Evolutionary conservation across 164 flowering plant genomes (phyloP).

Genomic region (Tinospora cordifolia): DNA sequence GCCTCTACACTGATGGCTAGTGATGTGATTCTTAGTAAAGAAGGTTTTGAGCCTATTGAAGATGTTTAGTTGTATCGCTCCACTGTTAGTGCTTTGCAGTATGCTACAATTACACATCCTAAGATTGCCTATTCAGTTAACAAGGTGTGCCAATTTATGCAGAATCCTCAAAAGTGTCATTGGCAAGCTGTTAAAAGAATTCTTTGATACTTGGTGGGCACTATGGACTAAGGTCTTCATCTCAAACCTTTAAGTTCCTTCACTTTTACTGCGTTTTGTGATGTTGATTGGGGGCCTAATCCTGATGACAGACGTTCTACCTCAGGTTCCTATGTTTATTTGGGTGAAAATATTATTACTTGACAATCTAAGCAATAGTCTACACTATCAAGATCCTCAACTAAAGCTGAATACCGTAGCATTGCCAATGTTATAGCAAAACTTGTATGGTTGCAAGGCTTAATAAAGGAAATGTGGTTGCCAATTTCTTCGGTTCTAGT

Average conservation of each 20-base stretch:
- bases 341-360: neutral
- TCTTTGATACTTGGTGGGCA: neutral
- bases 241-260: neutral
- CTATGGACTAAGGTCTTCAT: neutral
- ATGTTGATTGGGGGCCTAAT: neutral
- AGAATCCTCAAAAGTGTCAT: neutral
- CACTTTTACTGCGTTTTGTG: neutral
- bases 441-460: neutral
- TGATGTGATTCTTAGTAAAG: too few species aligned
- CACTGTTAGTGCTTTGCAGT: neutral
- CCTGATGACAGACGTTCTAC: neutral
- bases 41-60: too few species aligned
- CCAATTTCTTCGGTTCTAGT: too few species aligned
- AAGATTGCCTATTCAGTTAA: neutral
- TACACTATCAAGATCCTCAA: neutral
- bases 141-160: slow-evolving; percentile 2
- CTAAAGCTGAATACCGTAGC: neutral
- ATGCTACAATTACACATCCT: neutral
- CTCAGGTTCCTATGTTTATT: neutral
- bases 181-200: neutral
- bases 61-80: neutral
- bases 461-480: too few species aligned
- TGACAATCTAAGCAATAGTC: neutral
- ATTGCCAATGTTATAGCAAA: neutral
- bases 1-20: neutral